These are phyloP conservation scores for Pezicula rhizophila DNA, from an alignment of 2,329 filamentous ascomycete species.

Conservation along the genomic window DNA sequence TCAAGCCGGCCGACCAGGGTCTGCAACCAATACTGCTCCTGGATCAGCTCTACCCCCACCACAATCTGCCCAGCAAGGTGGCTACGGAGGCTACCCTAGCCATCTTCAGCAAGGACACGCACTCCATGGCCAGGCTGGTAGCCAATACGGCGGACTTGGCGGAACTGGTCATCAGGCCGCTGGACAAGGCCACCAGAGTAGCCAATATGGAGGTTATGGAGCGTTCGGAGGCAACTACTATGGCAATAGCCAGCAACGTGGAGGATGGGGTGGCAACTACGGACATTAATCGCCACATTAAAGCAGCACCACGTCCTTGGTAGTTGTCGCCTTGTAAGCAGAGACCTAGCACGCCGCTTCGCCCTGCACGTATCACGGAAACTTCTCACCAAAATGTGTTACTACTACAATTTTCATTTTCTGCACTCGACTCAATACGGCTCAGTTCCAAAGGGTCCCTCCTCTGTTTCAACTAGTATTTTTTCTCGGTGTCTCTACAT, in stretches of 20 bases:
- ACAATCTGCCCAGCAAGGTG: slow-evolving; percentile 26
- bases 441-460: neutral
- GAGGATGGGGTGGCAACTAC: slow-evolving; percentile 44
- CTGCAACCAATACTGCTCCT: slow-evolving; percentile 28
- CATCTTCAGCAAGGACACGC: slow-evolving; percentile 28
- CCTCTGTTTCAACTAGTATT: slow-evolving; percentile 5
- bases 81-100: slow-evolving; percentile 29
- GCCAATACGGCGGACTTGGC: slow-evolving; percentile 35
- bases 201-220: slow-evolving; percentile 38
- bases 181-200: slow-evolving; percentile 34
- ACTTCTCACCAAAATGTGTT: slow-evolving; percentile 26
- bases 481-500: neutral
- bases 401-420: slow-evolving; percentile 18
- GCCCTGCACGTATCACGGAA: slow-evolving; percentile 6
- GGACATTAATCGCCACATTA: slow-evolving; percentile 23
- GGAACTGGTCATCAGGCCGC: slow-evolving; percentile 41
- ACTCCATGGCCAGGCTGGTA: slow-evolving; percentile 28
- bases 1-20: slow-evolving; percentile 29
- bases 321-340: slow-evolving; percentile 14
- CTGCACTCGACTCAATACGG: neutral
- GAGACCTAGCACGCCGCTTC: neutral
- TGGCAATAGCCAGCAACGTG: slow-evolving; percentile 32
- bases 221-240: slow-evolving; percentile 36
- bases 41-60: slow-evolving; percentile 26
- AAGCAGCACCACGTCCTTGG: slow-evolving; percentile 23